phyloP scores from a whole-genome alignment of 305 asterid genomes.

The Fraxinus baroniana region DNA sequence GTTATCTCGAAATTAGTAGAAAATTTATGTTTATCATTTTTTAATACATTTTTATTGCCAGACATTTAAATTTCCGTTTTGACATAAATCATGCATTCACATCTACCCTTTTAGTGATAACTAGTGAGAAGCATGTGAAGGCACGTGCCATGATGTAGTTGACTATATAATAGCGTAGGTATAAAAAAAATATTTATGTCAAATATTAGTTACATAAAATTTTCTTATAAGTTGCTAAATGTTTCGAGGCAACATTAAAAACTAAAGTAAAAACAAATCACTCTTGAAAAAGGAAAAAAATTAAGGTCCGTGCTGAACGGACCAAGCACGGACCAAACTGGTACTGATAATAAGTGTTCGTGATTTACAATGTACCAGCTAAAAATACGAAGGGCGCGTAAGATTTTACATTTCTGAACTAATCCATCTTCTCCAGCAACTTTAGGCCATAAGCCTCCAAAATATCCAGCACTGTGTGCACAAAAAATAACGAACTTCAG shows the following conservation, averaged over 20 bases:
- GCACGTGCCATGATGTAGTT: too few relatives aligned
- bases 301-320: too few relatives aligned
- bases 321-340: neutral
- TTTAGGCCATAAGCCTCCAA: conserved; percentile 82
- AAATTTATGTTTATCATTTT: neutral
- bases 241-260: too few relatives aligned
- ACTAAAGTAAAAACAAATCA: too few relatives aligned
- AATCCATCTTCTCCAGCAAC: conserved; percentile 70
- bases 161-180: too few relatives aligned
- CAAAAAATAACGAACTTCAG: neutral
- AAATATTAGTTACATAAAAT: too few relatives aligned
- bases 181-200: too few relatives aligned
- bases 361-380: neutral
- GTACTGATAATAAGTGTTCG: neutral
- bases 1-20: too few relatives aligned
- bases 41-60: neutral
- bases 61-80: neutral
- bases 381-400: neutral
- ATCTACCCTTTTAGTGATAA: neutral
- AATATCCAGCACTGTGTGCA: conserved; percentile 64
- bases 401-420: conserved; percentile 5
- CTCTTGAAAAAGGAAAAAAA: too few relatives aligned
- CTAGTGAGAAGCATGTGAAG: too few relatives aligned
- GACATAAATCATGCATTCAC: neutral
- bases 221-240: too few relatives aligned